Base-by-base conservation (phyloP, 192 early-diverging fungal species). In the Backusella circina region DNA sequence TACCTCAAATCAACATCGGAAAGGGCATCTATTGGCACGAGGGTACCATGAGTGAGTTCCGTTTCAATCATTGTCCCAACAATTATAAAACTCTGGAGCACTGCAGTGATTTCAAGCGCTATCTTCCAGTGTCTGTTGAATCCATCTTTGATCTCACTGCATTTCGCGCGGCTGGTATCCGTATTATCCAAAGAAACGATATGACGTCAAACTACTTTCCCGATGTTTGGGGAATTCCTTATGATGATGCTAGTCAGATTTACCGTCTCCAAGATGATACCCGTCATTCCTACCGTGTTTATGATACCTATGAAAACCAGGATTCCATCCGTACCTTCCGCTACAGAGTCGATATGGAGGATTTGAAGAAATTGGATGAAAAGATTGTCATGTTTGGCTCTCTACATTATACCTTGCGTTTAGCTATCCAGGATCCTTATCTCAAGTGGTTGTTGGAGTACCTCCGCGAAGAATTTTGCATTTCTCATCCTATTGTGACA, bases 311-410 rank as follows among this genome's bases (percentile, higher is more conserved):
- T 15, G n/a, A n/a, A n/a, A 80, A 64, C 51, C 64, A 35, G 5
- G 74, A 78, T 13, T 71, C 71, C 72, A 39, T 70, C 21, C n/a
- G 16, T 39, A 77, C 67, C 31, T 84, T 37, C 71, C 72, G 41
- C 2, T 71, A 72, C 71, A 79, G 78, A 72, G 35, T 79, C 10
- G 61, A 71, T 66, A 71, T 88, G 33, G 79, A 84, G 2, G 81
- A 84, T 44, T 35, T 88, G 6, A 41, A 73, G 4, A 32, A 69
- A 2, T 44, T 84, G 8, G 79, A 82, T 2, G 85, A 88, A 32
- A 65, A 72, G 21, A n/a, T 88, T 47, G 78, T 86, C 4, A 73
- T 81, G 26, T 81, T 88, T 54, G 86, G 84, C 1, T 86, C 87
- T 1, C 73, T 86, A 13, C 86, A 85, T 72, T 81, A 83, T 15